Percentiles rank a stretch among this genome's conserved stretches.
Conservation (phyloP, 139 green algal species). For the Cymbomonas tetramitiformis region DNA sequence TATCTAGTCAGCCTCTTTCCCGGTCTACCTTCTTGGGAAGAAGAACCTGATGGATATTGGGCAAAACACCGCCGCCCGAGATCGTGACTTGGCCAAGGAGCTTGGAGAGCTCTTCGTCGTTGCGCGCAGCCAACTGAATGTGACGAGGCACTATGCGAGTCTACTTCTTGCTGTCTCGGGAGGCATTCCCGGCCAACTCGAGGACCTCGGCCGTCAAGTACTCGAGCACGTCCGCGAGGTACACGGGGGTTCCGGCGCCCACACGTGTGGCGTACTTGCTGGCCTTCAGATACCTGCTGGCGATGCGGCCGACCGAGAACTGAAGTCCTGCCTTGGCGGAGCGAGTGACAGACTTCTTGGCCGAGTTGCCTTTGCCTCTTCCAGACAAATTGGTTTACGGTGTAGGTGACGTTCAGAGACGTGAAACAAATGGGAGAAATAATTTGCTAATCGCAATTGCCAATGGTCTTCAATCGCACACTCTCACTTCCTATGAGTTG, state of each 20-base stretch:
- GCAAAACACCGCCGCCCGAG: conserved; percentile 59
- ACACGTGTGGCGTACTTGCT: conserved; percentile 64
- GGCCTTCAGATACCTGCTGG: conserved; percentile 57
- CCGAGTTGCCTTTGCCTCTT: conserved; percentile 45
- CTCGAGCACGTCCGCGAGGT: conserved; percentile 66
- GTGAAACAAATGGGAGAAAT: conserved; percentile 4
- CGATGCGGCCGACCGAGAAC: conserved; percentile 72
- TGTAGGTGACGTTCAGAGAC: not conserved
- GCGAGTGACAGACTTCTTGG: conserved; percentile 62
- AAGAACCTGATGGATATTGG: conserved; percentile 78
- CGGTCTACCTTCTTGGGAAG: conserved; percentile 77
- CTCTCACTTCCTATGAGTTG: not conserved
- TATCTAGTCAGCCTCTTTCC: too few relatives aligned
- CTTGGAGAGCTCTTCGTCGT: conserved; percentile 47
- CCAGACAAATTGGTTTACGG: conserved; percentile 45
- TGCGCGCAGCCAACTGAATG: conserved; percentile 42
- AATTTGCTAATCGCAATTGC: conserved; percentile 7
- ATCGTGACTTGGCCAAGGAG: conserved; percentile 62
- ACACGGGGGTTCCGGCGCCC: conserved; percentile 51
- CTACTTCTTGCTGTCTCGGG: conserved; percentile 72
- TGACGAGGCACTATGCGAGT: conserved; percentile 48
- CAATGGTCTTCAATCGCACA: not conserved
- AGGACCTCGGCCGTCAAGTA: conserved; percentile 69
- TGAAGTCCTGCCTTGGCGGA: conserved; percentile 76
- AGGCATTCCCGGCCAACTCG: conserved; percentile 52